Conservation (phyloP, 345 rosid genomes). For the Noccaea bulbosa region DNA sequence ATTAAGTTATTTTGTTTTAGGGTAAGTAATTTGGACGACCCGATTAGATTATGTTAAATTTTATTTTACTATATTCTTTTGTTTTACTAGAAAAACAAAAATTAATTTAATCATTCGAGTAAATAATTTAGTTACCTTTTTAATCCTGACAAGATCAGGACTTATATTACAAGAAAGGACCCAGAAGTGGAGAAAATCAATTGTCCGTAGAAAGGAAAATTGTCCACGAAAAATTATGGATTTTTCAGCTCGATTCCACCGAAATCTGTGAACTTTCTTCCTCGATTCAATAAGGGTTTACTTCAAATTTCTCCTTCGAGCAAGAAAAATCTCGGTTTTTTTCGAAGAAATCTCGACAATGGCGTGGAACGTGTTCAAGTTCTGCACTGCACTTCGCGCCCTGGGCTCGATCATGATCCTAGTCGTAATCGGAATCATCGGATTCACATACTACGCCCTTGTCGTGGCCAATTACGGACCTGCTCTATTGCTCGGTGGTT, state of each 20-base stretch:
- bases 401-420: slow-evolving; percentile 79
- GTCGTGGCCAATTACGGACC: slow-evolving; percentile 71
- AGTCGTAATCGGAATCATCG: slow-evolving; percentile 60
- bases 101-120: background rate
- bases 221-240: background rate
- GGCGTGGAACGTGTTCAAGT: slow-evolving; percentile 85
- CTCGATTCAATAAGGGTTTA: background rate
- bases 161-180: background rate
- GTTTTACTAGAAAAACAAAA: background rate
- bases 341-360: slow-evolving; percentile 36
- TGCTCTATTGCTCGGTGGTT: slow-evolving; percentile 62
- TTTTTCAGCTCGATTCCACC: slow-evolving; percentile 3
- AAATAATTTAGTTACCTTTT: background rate
- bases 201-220: background rate
- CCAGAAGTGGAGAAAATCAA: background rate
- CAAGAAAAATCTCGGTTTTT: background rate
- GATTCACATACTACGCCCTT: slow-evolving; percentile 67
- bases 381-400: slow-evolving; percentile 78
- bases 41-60: too few species aligned
- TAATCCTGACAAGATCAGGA: slow-evolving; percentile 2
- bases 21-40: too few species aligned
- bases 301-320: background rate
- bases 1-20: too few species aligned
- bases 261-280: background rate
- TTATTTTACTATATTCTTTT: too few species aligned